Base-by-base conservation (phyloP, 306 rosid genomes). In the Lathyrus oleraceus region DNA sequence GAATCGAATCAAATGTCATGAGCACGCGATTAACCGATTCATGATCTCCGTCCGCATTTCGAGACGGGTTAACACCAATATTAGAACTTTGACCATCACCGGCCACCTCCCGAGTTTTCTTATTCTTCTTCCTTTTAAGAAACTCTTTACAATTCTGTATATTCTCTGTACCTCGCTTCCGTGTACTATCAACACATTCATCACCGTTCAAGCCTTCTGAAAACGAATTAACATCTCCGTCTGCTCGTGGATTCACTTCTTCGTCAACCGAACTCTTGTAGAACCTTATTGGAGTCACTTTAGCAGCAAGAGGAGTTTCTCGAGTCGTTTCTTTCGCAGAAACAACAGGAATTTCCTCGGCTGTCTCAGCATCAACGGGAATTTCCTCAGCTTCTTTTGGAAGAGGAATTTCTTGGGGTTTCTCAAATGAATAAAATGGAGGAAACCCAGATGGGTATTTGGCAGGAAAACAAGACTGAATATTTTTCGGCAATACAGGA, bases 401-500 rank as follows among this genome's bases (percentile, higher is more conserved):
- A 74, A 57, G n/a, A 47, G 76, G 72, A 72, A 76, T 58, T 67
- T 63, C 70, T 15, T 21, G 65, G 23, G 78, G 71, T 52, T 42
- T 79, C 38, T 53, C 66, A 54, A 79, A 76, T 14, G 85, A 83
- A 69, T 25, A 40, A 59, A 79, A 85, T 1, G 90, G 90, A 61
- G 81, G 60, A 73, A 74, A 82, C 75, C 79, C 87, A 59, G 65
- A 65, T 13, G 93, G 81, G 35, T 52, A 78, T 23, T 30, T 38
- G 2, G 64, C 71, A 56, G 58, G 69, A 23, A 58, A 27, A 3
- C 85, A 72, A 67, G 64, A 71, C 43, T 72, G 61, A 75, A 81
- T n/a, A 17, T 70, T 16, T 48, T 30, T 69, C 9, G 95, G 87
- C 12, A 88, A 84, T 59, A 88, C 78, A 0, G 87, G 91, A 43